Percentiles rank a stretch among this genome's conserved stretches.
Conservation (phyloP, 2,329 filamentous ascomycete genomes). For the Penicillium digitatum region DNA sequence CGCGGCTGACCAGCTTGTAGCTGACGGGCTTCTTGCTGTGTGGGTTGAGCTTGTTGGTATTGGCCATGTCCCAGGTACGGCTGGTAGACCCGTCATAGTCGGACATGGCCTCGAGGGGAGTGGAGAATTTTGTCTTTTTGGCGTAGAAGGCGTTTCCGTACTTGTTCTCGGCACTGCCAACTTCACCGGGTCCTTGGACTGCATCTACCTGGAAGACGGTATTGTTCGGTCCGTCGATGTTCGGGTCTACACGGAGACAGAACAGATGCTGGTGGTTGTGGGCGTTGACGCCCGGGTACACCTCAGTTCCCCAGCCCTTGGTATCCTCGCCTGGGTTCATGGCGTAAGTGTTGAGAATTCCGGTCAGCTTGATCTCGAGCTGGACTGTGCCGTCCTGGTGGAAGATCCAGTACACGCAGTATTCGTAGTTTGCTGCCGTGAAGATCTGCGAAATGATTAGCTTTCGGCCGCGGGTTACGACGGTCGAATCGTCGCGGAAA, state of each 20-base stretch:
- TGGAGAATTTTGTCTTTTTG: constrained; percentile 74
- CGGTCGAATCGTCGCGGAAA: constrained; percentile 82
- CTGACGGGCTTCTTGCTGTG: constrained; percentile 78
- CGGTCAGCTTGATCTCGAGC: constrained; percentile 85
- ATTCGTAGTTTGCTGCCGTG: constrained; percentile 95
- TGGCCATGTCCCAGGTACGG: constrained; percentile 86
- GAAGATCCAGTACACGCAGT: constrained; percentile 83
- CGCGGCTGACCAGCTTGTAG: constrained; percentile 86
- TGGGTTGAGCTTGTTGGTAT: constrained; percentile 77
- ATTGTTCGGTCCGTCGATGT: constrained; percentile 80
- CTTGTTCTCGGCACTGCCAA: constrained; percentile 75
- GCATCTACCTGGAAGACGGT: constrained; percentile 82
- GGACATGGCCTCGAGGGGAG: constrained; percentile 63
- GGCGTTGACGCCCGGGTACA: constrained; percentile 85
- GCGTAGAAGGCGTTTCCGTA: constrained; percentile 91
- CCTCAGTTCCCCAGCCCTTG: constrained; percentile 83
- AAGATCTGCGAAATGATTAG: constrained; percentile 88
- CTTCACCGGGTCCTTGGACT: constrained; percentile 63
- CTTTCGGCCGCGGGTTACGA: constrained; percentile 81
- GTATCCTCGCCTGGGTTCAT: constrained; percentile 78
- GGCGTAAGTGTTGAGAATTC: constrained; percentile 86
- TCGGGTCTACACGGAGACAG: constrained; percentile 81
- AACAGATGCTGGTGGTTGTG: constrained; percentile 97
- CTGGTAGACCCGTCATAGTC: constrained; percentile 78
- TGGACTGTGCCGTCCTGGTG: constrained; percentile 90